phyloP scores from a whole-genome alignment of 768 basidiomycete species.

The Boletus reticulatus region DNA sequence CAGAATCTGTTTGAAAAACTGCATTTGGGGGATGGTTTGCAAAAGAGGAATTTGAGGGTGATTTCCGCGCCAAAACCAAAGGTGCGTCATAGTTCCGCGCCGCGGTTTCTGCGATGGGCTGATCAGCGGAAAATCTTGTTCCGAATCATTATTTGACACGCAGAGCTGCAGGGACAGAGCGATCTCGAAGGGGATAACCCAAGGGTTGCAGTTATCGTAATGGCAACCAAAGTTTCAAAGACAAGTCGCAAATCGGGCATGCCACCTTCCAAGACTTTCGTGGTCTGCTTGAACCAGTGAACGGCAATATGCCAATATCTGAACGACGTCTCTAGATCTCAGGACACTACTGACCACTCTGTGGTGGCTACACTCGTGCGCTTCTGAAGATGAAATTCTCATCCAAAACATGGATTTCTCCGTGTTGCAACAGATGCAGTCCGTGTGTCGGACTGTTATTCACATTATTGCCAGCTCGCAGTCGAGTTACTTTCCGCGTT shows the following conservation, averaged over 20 bases:
- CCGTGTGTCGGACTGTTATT: conserved; percentile 1
- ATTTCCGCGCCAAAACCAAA: neutral
- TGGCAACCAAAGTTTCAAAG: conserved; percentile 10
- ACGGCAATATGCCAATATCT: neutral
- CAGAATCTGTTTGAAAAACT: neutral
- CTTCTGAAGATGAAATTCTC: neutral
- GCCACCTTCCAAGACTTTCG: neutral
- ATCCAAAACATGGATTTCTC: neutral
- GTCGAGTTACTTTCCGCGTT: too few species aligned
- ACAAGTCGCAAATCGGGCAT: neutral
- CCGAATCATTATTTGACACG: conserved; percentile 1
- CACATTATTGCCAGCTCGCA: neutral
- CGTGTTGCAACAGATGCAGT: conserved; percentile 12
- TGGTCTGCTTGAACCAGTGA: neutral
- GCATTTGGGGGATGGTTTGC: neutral
- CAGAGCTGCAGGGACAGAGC: neutral
- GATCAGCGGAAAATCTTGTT: neutral
- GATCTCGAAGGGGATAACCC: neutral
- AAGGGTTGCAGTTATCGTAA: conserved; percentile 8
- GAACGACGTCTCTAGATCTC: neutral
- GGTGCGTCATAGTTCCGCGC: neutral
- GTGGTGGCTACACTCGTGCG: neutral
- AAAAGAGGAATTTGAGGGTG: neutral
- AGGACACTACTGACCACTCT: neutral
- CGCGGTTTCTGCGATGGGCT: neutral